Percentiles rank a stretch among this genome's conserved stretches.
Conservation (phyloP, 2,329 filamentous ascomycete genomes). For the Pseudogymnoascus sp. region DNA sequence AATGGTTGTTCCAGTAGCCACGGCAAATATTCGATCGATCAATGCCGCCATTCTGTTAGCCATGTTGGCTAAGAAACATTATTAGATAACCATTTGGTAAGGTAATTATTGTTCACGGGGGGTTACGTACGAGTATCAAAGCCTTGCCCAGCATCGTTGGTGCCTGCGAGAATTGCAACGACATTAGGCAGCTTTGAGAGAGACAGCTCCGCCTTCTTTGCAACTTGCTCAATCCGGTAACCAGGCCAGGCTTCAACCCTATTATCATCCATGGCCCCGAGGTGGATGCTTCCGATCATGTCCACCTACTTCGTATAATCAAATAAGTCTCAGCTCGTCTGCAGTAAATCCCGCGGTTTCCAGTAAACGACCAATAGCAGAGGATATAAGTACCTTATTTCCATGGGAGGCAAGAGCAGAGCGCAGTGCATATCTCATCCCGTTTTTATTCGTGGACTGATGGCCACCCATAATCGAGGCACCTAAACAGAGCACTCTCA, state of each 20-base stretch:
- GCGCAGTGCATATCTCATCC: constrained; percentile 13
- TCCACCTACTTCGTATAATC: background rate
- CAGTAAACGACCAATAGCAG: background rate
- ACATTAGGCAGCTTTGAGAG: constrained; percentile 11
- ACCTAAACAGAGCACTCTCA: constrained; percentile 11
- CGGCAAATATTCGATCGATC: background rate
- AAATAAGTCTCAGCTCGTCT: background rate
- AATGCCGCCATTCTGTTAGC: background rate
- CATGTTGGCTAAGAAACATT: background rate
- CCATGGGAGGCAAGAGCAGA: constrained; percentile 11
- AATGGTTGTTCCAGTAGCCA: background rate
- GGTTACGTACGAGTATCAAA: constrained; percentile 1
- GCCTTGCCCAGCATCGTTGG: constrained; percentile 11
- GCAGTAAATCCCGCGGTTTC: background rate
- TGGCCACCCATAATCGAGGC: constrained; percentile 14
- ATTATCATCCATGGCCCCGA: constrained; percentile 14
- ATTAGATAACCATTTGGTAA: background rate
- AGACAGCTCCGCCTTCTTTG: constrained; percentile 8
- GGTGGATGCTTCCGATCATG: constrained; percentile 12
- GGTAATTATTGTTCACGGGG: background rate
- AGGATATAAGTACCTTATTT: constrained; percentile 3
- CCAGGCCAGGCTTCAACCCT: constrained; percentile 13
- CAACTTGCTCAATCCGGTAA: constrained; percentile 8
- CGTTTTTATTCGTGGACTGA: constrained; percentile 11
- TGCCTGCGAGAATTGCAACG: constrained; percentile 13